These are phyloP conservation scores for Bipolaris zeicola DNA, from an alignment of 2,329 filamentous ascomycete genomes.

Conservation along the genomic window DNA sequence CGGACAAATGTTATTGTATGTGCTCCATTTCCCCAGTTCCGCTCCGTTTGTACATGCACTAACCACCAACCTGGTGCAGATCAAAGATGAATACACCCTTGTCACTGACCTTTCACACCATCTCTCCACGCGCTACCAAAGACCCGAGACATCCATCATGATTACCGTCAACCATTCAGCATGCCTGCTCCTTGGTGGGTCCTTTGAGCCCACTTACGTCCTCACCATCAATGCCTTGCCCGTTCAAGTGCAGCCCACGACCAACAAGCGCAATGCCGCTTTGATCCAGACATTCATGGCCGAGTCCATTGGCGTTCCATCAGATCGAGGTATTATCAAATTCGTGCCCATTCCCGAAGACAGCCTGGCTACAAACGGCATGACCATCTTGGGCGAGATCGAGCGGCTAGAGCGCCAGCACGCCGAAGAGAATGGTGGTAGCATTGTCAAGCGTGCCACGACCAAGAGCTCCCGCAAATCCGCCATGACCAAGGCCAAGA, in stretches of 20 bases:
- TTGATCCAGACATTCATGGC: constrained; percentile 77
- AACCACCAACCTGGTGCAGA: constrained; percentile 53
- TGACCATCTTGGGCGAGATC: constrained; percentile 71
- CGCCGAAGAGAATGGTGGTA: constrained; percentile 46
- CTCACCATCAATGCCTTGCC: constrained; percentile 75
- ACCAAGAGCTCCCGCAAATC: constrained; percentile 46
- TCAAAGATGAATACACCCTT: constrained; percentile 76
- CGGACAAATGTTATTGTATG: constrained; percentile 59
- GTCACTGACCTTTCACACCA: constrained; percentile 75
- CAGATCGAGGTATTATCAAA: constrained; percentile 72
- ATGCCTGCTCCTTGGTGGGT: constrained; percentile 75
- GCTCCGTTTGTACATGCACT: constrained; percentile 13
- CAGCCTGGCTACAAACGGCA: constrained; percentile 72
- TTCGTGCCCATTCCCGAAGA: constrained; percentile 74
- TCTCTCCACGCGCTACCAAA: constrained; percentile 75
- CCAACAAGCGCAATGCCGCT: constrained; percentile 81
- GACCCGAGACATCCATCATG: constrained; percentile 74
- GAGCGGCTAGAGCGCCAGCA: constrained; percentile 60
- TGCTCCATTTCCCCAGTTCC: constrained; percentile 25
- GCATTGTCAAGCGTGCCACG: constrained; percentile 51
- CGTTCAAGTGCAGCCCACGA: constrained; percentile 70
- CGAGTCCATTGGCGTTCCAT: constrained; percentile 69
- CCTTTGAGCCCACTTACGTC: constrained; percentile 79
- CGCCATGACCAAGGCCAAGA: constrained; percentile 43
- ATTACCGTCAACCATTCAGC: constrained; percentile 77